Percentiles rank a stretch among this genome's conserved stretches.
Conservation (phyloP, 768 basidiomycete genomes). For the Mycena amicta region DNA sequence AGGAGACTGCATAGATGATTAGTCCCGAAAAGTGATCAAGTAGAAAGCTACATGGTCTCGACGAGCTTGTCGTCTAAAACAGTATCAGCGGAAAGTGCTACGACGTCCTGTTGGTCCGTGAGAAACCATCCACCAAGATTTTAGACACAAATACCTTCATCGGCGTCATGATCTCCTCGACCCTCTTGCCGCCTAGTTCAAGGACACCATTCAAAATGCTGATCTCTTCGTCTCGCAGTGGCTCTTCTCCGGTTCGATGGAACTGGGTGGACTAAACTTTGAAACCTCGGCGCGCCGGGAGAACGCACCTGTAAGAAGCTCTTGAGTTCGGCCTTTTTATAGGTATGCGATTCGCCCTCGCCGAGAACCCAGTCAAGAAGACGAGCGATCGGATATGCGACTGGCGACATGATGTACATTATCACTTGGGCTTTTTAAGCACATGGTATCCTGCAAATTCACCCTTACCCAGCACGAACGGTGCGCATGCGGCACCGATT, state of each 20-base stretch:
- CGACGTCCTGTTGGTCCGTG: conserved; percentile 62
- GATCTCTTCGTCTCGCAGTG: conserved; percentile 80
- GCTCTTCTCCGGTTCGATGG: conserved; percentile 75
- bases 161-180: conserved; percentile 81
- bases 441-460: too few species aligned
- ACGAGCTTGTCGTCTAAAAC: conserved; percentile 79
- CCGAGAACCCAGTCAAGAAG: conserved; percentile 85
- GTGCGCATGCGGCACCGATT: conserved; percentile 80
- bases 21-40: neutral
- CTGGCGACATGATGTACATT: conserved; percentile 74
- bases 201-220: conserved; percentile 78
- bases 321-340: conserved; percentile 45
- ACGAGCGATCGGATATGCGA: conserved; percentile 81
- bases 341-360: conserved; percentile 62
- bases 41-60: conserved; percentile 62
- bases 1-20: conserved; percentile 1
- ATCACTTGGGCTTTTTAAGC: conserved; percentile 29
- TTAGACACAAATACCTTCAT: conserved; percentile 50
- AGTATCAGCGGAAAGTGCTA: conserved; percentile 76
- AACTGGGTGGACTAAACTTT: too few species aligned
- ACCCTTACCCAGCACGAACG: conserved; percentile 60
- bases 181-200: conserved; percentile 75
- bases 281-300: too few species aligned
- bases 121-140: conserved; percentile 31
- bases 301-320: conserved; percentile 60